These are phyloP conservation scores for Pythium rishiriense DNA, from an alignment of 352 stramenopile species.

Conservation along the genomic window DNA sequence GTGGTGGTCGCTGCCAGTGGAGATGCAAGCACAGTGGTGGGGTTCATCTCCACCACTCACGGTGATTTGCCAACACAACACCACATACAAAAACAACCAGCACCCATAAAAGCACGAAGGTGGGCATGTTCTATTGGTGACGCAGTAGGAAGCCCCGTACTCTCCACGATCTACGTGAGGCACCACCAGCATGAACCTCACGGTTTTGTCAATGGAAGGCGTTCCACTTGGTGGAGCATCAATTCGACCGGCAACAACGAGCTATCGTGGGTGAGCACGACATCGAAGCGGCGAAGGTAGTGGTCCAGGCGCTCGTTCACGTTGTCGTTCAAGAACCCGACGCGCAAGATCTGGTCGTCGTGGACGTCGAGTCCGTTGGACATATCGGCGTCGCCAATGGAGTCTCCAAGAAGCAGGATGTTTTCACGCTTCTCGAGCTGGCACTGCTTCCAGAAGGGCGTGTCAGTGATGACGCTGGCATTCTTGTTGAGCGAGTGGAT, in stretches of 20 bases:
- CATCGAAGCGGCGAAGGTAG: constrained; percentile 65
- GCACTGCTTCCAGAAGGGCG: constrained; percentile 74
- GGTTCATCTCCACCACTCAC: too few species aligned
- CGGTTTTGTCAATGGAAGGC: not conserved
- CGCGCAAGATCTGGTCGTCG: constrained; percentile 65
- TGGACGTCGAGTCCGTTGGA: constrained; percentile 53
- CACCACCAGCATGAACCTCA: too few species aligned
- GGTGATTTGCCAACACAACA: too few species aligned
- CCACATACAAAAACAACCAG: too few species aligned
- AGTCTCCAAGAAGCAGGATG: constrained; percentile 77
- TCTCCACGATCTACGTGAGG: too few species aligned
- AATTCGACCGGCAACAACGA: constrained; percentile 61
- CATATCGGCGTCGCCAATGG: constrained; percentile 70
- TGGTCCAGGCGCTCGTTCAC: constrained; percentile 54
- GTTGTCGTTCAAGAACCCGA: constrained; percentile 70
- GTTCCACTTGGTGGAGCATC: constrained; percentile 56
- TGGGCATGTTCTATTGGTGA: not conserved
- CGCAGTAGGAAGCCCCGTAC: not conserved
- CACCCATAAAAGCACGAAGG: too few species aligned
- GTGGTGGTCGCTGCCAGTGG: too few species aligned
- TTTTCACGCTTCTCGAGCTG: constrained; percentile 68
- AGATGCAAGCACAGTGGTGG: too few species aligned
- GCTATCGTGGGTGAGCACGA: constrained; percentile 79
- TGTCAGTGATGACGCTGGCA: constrained; percentile 57
- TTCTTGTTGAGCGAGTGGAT: constrained; percentile 87